Evolutionary conservation across 352 stramenopile species (phyloP).

Genomic region (Globisporangium cystogenes): DNA sequence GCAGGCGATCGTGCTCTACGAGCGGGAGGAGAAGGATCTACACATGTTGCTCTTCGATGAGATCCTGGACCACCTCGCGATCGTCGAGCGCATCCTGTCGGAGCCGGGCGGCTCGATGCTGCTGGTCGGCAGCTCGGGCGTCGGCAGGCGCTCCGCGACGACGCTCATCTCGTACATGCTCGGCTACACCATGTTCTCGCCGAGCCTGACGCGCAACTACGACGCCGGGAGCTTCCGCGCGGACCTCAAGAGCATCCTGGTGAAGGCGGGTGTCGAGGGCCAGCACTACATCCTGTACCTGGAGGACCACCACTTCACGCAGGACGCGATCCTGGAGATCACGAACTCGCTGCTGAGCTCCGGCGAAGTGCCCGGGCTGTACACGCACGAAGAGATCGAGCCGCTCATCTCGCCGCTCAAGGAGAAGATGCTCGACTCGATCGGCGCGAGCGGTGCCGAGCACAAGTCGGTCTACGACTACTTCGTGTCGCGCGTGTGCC

Average conservation of each 20-base stretch:
- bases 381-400: constrained; percentile 93
- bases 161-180: constrained; percentile 89
- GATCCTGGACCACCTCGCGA: constrained; percentile 88
- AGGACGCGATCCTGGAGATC: constrained; percentile 88
- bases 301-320: constrained; percentile 91
- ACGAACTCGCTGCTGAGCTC: constrained; percentile 90
- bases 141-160: constrained; percentile 80
- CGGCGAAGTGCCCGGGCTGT: constrained; percentile 91
- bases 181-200: constrained; percentile 83
- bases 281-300: constrained; percentile 88
- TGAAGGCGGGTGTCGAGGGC: constrained; percentile 79
- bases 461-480: constrained; percentile 92
- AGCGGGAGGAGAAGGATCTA: constrained; percentile 92
- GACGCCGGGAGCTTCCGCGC: constrained; percentile 64
- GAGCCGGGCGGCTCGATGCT: constrained; percentile 85
- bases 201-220: constrained; percentile 73
- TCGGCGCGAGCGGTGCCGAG: constrained; percentile 31
- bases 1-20: constrained; percentile 92
- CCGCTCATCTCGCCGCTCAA: constrained; percentile 87
- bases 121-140: constrained; percentile 84
- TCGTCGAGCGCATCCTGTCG: constrained; percentile 87
- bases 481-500: constrained; percentile 87
- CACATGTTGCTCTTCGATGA: constrained; percentile 93
- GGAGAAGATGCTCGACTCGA: constrained; percentile 86
- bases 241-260: constrained; percentile 90